Evolutionary conservation across 805 yeast species (phyloP).

Genomic region (Jamesozyma jinghongensis): DNA sequence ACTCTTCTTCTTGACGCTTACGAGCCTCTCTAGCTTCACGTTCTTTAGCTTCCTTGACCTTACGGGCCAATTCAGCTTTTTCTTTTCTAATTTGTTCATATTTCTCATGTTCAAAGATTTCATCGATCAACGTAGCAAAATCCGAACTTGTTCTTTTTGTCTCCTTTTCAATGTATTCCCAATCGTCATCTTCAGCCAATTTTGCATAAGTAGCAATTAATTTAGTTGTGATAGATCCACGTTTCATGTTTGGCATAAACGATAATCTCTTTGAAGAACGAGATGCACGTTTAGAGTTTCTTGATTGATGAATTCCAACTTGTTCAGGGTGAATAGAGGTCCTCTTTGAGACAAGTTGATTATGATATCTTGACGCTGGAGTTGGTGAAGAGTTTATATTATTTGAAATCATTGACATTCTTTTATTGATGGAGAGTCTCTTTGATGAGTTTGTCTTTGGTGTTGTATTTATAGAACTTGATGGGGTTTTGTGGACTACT

Average conservation of each 20-base stretch:
- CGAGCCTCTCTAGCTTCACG: slow-evolving; percentile 36
- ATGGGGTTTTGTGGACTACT: slow-evolving; percentile 13
- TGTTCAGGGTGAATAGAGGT: slow-evolving; percentile 7
- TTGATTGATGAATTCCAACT: not conserved
- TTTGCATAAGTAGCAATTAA: slow-evolving; percentile 66
- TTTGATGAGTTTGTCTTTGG: slow-evolving; percentile 18
- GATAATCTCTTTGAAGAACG: slow-evolving; percentile 32
- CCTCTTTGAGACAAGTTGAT: too few species aligned
- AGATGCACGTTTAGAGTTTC: slow-evolving; percentile 13
- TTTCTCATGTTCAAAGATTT: slow-evolving; percentile 63
- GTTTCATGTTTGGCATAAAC: slow-evolving; percentile 36
- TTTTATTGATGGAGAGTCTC: slow-evolving; percentile 6
- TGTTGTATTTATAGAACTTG: slow-evolving; percentile 14
- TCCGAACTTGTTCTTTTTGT: slow-evolving; percentile 70
- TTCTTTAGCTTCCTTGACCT: slow-evolving; percentile 38
- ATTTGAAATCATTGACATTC: slow-evolving; percentile 22
- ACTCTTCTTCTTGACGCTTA: slow-evolving; percentile 20
- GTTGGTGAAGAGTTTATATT: slow-evolving; percentile 22
- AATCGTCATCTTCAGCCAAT: slow-evolving; percentile 51
- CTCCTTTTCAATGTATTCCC: slow-evolving; percentile 63
- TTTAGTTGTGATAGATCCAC: slow-evolving; percentile 66
- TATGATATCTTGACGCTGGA: slow-evolving; percentile 23
- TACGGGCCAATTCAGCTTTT: slow-evolving; percentile 37
- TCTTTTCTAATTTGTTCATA: slow-evolving; percentile 48
- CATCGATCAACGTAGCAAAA: slow-evolving; percentile 70